Base-by-base conservation (phyloP, 306 rosid genomes). In the Rubus parviflorus region DNA sequence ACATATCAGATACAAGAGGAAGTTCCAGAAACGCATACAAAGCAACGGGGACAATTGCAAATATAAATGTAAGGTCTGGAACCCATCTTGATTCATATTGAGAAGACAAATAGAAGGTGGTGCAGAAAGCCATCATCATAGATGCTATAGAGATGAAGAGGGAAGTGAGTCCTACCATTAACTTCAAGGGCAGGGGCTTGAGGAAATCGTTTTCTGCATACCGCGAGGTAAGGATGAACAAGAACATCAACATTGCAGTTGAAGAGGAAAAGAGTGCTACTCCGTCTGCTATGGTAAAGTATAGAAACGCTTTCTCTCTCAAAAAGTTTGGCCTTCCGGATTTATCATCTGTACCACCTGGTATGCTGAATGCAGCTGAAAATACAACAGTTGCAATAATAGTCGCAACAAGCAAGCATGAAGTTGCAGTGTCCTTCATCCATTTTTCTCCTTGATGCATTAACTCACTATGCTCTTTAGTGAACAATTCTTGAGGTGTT, bases 391-490 rank as follows among this genome's bases (percentile, higher is more conserved):
- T 86, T 0, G 90, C 68, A 0, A 88, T 88, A 3, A 90, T 66
- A 0, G 96, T 80, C 0, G 96, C 71, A 38, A 88, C 89, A 9
- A 87, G 37, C 84, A 83, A 83, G 23, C 91, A 86, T 19, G 87
- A 87, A 3, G 62, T 68, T 1, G 92, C 81, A 4, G 91, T 90
- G 54, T 73, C 0, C 56, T 81, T 72, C 92, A 87, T 90, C 96
- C 92, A 88, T 3, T 75, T 15, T 62, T 88, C 91, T 16, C 87
- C 92, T 4, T 76, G 74, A 3, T 47, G 40, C 0, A 75, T 38
- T 46, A 90, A 35, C 0, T 41, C 79, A 46, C 63, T 17, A 30
- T 90, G 95, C 12, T 70, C 68, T 1, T 16, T 8, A 0, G 77
- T 83, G 79, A 90, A 90, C 16, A 86, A 11, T 54, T 77, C 70